These are phyloP conservation scores for Colletotrichum tamarilloi DNA, from an alignment of 2,329 filamentous ascomycete genomes.

Conservation along the genomic window DNA sequence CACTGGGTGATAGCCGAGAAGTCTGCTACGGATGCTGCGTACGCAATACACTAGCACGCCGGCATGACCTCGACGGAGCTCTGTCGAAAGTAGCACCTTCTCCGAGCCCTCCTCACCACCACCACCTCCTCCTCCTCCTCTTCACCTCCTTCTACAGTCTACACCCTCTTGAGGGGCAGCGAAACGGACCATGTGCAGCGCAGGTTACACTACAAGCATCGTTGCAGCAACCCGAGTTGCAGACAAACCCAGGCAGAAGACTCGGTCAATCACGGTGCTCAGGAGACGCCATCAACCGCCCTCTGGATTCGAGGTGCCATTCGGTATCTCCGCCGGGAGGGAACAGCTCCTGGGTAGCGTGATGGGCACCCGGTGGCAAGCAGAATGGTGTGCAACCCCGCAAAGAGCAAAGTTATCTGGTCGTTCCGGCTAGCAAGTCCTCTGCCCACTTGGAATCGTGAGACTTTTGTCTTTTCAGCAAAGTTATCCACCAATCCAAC, in stretches of 20 bases:
- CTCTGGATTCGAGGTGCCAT: slow-evolving; percentile 18
- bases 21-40: neutral
- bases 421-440: neutral
- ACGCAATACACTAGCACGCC: neutral
- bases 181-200: slow-evolving; percentile 12
- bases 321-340: slow-evolving; percentile 33
- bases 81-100: slow-evolving; percentile 22
- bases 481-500: neutral
- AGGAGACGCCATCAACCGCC: slow-evolving; percentile 21
- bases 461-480: neutral
- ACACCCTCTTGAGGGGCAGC: slow-evolving; percentile 4
- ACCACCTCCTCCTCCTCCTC: neutral
- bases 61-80: slow-evolving; percentile 3
- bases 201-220: slow-evolving; percentile 25
- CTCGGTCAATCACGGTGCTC: slow-evolving; percentile 18
- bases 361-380: slow-evolving; percentile 10
- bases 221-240: slow-evolving; percentile 29
- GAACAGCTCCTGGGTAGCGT: slow-evolving; percentile 34
- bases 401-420: slow-evolving; percentile 5
- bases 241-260: slow-evolving; percentile 11
- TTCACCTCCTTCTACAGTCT: neutral
- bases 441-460: neutral
- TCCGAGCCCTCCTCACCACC: slow-evolving; percentile 10
- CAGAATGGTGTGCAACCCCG: slow-evolving; percentile 27
- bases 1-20: slow-evolving; percentile 16